Evolutionary conservation across 2,329 filamentous ascomycete species (phyloP), one percentile per base, ranked within the genome.

Genomic region (Eutypa lata): DNA sequence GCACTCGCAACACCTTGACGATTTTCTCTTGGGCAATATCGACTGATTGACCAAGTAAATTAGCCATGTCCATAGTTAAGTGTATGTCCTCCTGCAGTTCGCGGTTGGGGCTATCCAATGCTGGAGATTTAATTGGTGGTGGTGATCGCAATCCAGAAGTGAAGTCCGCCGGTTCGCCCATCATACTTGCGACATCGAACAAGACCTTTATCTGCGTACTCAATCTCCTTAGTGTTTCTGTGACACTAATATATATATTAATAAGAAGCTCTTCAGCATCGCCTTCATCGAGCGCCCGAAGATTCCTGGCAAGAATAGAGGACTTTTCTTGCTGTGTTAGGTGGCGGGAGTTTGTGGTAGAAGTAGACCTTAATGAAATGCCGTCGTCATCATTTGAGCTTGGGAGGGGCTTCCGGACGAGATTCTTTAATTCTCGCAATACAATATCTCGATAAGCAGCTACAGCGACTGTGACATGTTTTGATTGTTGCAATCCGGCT

Each of bases 301-400:
- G 75, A 61, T 97, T 97, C 11, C 92, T 84, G 6, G 94, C 92
- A 28, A 97, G 76, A 44, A 91, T 89, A 0, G 89, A 86, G 0
- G 92, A 96, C 66, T 94, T 97, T 60, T 97, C 92, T 64, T 96
- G 90, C 61, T 91, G 89, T 18, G 84, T 89, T 42, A 87, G 74
- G 57, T 86, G 82, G 53, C 82, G 82, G 26, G 86, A 87, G 42
- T 82, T 81, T 50, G 84, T 76, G 1, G 93, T 97, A 3, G 92
- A 95, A 1, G 86, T 81, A 1, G 92, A 92, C 72, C 93, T 86
- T 75, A 93, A 88, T 0, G 91, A 96, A 67, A 94, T 90, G 56
- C 88, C 90, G 66, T 99, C 94, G 60, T 97, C 93, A 55, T 99
- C 94, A 61, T 85, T 94, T 11, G 93, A 96, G 65, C 91, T 96